phyloP scores from a whole-genome alignment of 2,329 filamentous ascomycete species.

The Ophiostoma sp. region DNA sequence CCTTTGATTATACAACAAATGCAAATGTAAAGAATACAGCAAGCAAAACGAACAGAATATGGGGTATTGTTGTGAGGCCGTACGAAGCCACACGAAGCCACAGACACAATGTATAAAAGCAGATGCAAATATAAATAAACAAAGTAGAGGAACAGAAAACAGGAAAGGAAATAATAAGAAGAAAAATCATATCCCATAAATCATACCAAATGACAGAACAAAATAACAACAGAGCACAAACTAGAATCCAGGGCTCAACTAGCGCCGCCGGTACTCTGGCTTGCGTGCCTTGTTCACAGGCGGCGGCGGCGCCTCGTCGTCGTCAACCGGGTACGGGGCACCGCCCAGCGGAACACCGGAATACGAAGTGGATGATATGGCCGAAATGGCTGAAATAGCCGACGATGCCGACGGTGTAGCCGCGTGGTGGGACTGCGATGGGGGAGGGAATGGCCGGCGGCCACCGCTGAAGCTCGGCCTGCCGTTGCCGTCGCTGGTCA shows the following conservation, averaged over 20 bases:
- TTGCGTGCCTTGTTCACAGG: slow-evolving; percentile 81
- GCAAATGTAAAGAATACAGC: background rate
- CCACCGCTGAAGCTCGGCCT: slow-evolving; percentile 13
- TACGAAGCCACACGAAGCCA: background rate
- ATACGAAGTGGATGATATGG: slow-evolving; percentile 74
- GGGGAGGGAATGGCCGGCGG: background rate
- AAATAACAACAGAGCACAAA: background rate
- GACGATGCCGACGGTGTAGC: slow-evolving; percentile 66
- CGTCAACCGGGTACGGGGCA: slow-evolving; percentile 73
- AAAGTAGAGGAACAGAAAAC: background rate
- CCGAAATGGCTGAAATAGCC: slow-evolving; percentile 48
- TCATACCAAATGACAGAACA: background rate
- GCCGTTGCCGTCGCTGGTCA: slow-evolving; percentile 26
- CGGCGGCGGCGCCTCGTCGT: slow-evolving; percentile 78
- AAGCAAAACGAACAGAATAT: background rate
- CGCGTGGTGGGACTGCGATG: slow-evolving; percentile 39
- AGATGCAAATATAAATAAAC: background rate
- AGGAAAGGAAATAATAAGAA: too few species aligned
- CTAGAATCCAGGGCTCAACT: background rate
- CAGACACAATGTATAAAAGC: too few species aligned
- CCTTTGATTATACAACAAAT: too few species aligned
- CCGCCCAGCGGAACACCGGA: slow-evolving; percentile 52
- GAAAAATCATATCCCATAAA: too few species aligned
- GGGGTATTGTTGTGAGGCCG: background rate
- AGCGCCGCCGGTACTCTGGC: slow-evolving; percentile 54